A percentile compares a stretch with the other conserved stretches of the same genome.
These are phyloP conservation scores for Verticillium klebahnii DNA, from an alignment of 2,329 filamentous ascomycete species.

Conservation along the genomic window DNA sequence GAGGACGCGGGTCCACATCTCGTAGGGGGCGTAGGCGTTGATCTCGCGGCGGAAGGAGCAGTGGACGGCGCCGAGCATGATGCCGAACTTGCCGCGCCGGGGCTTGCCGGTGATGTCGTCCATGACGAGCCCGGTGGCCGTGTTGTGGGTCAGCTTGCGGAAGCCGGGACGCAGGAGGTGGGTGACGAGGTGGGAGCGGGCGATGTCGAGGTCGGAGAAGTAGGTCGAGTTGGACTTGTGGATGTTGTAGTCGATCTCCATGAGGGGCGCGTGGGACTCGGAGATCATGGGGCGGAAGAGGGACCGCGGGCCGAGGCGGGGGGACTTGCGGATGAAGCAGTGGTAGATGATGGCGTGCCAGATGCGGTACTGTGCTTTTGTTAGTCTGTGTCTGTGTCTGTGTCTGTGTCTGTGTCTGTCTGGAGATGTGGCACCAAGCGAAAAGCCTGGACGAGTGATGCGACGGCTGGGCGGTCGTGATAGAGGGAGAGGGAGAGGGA, in stretches of 20 bases:
- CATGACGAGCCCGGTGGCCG: conserved; percentile 42
- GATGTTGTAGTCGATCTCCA: conserved; percentile 83
- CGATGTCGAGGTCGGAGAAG: conserved; percentile 80
- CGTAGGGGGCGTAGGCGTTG: conserved; percentile 61
- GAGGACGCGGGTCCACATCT: conserved; percentile 68
- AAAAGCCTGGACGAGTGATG: too few species aligned
- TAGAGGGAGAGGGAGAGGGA: conserved; percentile 6
- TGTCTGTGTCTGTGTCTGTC: too few species aligned
- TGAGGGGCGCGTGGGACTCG: conserved; percentile 59
- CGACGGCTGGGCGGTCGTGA: not conserved
- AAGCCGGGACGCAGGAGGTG: conserved; percentile 60
- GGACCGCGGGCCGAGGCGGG: conserved; percentile 51
- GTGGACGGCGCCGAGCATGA: conserved; percentile 68
- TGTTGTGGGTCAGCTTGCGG: conserved; percentile 44
- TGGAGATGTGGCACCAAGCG: too few species aligned
- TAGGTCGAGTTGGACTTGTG: conserved; percentile 87
- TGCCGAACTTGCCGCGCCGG: conserved; percentile 49
- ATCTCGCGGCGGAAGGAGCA: conserved; percentile 74
- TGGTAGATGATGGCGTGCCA: conserved; percentile 54
- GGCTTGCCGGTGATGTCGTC: conserved; percentile 43
- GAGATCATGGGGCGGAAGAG: conserved; percentile 71
- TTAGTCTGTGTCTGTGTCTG: too few species aligned
- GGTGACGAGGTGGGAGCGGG: conserved; percentile 74
- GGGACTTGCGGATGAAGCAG: conserved; percentile 42
- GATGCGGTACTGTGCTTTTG: conserved; percentile 45